A percentile compares a stretch with the other conserved stretches of the same genome.
These are phyloP conservation scores for Kwoniella botswanensis DNA, from an alignment of 768 basidiomycete genomes.

Conservation along the genomic window DNA sequence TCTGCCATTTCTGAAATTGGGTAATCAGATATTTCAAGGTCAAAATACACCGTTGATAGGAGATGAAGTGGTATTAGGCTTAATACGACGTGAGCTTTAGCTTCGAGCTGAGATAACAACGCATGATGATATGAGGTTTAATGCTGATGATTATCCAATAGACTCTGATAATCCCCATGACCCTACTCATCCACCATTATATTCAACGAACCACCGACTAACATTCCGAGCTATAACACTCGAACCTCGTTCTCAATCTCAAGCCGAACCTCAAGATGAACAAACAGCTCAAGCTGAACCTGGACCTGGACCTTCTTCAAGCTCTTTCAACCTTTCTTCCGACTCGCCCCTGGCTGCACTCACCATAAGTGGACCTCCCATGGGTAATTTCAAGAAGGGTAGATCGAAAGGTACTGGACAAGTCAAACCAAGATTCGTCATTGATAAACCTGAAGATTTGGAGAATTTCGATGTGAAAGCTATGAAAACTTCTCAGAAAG, in stretches of 20 bases:
- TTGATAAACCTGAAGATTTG: slow-evolving; percentile 15
- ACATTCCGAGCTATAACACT: slow-evolving; percentile 29
- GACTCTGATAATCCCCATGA: slow-evolving; percentile 39
- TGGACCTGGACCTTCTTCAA: background rate
- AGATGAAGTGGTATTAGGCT: slow-evolving; percentile 50
- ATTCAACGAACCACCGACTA: slow-evolving; percentile 32
- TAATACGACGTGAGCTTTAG: slow-evolving; percentile 35
- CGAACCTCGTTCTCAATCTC: slow-evolving; percentile 11
- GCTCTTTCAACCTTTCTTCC: too few relatives aligned
- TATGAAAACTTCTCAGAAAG: slow-evolving; percentile 19
- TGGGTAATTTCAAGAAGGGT: background rate
- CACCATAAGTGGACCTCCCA: background rate
- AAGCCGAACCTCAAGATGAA: background rate
- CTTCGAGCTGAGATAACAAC: background rate
- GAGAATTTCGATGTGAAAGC: slow-evolving; percentile 14
- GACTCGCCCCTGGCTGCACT: too few relatives aligned
- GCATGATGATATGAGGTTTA: slow-evolving; percentile 2
- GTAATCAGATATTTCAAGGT: slow-evolving; percentile 46
- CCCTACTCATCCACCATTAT: slow-evolving; percentile 42
- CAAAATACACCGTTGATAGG: slow-evolving; percentile 44
- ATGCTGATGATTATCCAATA: slow-evolving; percentile 13
- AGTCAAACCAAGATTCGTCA: background rate
- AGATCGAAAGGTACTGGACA: slow-evolving; percentile 1
- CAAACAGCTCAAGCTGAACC: background rate
- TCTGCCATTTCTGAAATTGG: slow-evolving; percentile 66